Percentiles rank a stretch among this genome's conserved stretches.
Evolutionary conservation across 2,329 filamentous ascomycete genomes (phyloP).

Genomic region (Fusarium oxysporum): DNA sequence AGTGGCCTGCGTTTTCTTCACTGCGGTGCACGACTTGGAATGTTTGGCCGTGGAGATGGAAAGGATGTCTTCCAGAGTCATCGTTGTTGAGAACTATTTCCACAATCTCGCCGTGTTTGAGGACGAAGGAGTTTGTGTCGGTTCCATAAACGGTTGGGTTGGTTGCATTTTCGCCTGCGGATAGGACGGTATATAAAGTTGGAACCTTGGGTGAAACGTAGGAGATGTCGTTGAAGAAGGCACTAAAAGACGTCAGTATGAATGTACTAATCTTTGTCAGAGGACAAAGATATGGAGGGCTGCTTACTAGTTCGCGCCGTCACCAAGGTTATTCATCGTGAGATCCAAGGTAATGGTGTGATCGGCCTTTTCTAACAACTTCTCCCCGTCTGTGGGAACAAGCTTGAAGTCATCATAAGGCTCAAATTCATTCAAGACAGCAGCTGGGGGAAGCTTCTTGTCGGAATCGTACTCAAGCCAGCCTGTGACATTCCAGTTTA

Average conservation of each 20-base stretch:
- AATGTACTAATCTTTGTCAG: not conserved
- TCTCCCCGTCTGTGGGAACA: not conserved
- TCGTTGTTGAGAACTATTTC: not conserved
- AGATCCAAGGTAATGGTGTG: not conserved
- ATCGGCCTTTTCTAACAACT: not conserved
- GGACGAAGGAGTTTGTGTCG: not conserved
- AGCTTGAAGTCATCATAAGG: not conserved
- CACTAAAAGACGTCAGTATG: rapidly evolving
- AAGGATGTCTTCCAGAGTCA: not conserved
- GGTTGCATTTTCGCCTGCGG: not conserved
- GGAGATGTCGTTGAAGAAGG: not conserved
- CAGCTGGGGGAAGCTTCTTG: not conserved
- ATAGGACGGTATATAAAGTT: not conserved
- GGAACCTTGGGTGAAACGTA: not conserved
- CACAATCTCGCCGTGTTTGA: not conserved
- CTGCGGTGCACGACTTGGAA: not conserved
- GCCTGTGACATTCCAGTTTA: slow-evolving; percentile 1
- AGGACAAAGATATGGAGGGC: rapidly evolving
- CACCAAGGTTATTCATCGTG: not conserved
- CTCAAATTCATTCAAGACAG: not conserved
- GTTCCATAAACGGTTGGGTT: not conserved
- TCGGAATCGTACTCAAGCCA: not conserved
- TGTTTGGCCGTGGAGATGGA: not conserved
- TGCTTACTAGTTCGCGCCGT: not conserved
- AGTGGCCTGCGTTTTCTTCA: not conserved